Conservation (phyloP, 2,329 filamentous ascomycete species). For the Xylaria sp. region DNA sequence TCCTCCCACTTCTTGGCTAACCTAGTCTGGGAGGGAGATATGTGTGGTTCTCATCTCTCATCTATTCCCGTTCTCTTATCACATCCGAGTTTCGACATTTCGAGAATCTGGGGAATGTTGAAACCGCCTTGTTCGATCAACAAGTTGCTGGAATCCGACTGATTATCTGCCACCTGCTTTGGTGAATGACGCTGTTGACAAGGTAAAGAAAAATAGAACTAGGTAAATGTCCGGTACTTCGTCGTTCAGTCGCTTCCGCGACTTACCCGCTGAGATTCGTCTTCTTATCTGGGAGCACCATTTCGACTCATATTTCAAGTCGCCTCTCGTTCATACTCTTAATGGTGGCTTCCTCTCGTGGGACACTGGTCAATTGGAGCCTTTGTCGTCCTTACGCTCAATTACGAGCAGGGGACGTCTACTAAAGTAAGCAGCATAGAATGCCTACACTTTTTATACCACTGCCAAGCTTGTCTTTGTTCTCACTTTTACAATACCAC, state of each 20-base stretch:
- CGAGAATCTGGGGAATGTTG: background rate
- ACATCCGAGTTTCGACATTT: background rate
- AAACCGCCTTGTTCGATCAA: background rate
- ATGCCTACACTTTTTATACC: background rate
- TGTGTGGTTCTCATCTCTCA: background rate
- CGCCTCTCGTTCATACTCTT: conserved; percentile 27
- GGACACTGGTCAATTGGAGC: conserved; percentile 12
- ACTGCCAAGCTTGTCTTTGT: background rate
- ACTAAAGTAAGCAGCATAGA: conserved; percentile 30
- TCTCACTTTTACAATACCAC: background rate
- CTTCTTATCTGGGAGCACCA: conserved; percentile 34
- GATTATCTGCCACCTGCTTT: background rate
- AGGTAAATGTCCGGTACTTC: conserved; percentile 8
- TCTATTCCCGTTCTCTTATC: background rate
- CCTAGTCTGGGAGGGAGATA: conserved; percentile 1
- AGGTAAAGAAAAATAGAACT: conserved; percentile 2
- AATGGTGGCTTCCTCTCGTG: conserved; percentile 33
- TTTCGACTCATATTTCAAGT: conserved; percentile 32
- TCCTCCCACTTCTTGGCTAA: background rate
- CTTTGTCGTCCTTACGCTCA: conserved; percentile 24
- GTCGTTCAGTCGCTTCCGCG: conserved; percentile 29
- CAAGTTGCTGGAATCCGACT: background rate
- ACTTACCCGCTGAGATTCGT: conserved; percentile 34
- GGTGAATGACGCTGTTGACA: background rate
- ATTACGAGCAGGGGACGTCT: conserved; percentile 27